A percentile compares a stretch with the other conserved stretches of the same genome.
Conservation (phyloP, 2,329 filamentous ascomycete species). For the Lasiodiplodia citricola region DNA sequence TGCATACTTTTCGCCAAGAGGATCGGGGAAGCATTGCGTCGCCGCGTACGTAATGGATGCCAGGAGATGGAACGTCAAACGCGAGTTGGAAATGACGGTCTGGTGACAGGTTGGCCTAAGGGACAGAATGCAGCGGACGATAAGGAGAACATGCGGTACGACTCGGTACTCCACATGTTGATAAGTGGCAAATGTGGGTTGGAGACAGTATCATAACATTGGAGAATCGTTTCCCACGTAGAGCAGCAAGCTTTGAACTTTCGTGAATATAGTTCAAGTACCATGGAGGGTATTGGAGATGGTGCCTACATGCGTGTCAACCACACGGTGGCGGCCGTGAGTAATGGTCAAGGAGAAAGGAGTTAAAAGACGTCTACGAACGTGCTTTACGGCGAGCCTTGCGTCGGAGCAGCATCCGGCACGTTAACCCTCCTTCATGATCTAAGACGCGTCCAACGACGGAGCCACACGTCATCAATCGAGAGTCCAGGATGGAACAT, state of each 20-base stretch:
- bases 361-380: background rate
- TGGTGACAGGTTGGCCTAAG: background rate
- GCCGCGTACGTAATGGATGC: background rate
- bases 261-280: background rate
- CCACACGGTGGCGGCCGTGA: too few species aligned
- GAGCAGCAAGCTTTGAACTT: background rate
- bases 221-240: too few species aligned
- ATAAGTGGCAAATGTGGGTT: background rate
- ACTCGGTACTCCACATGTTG: background rate
- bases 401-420: background rate
- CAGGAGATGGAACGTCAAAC: background rate
- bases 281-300: too few species aligned
- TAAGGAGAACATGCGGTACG: background rate
- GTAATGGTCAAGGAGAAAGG: background rate
- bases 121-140: background rate
- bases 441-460: background rate
- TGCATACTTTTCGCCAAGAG: background rate
- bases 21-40: background rate
- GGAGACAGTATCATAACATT: background rate
- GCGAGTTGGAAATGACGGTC: background rate
- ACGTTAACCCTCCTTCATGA: background rate
- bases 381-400: background rate
- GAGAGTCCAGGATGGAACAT: background rate
- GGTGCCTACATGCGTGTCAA: too few species aligned
- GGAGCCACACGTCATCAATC: slow-evolving; percentile 1